Evolutionary conservation across 306 rosid species (phyloP).

Genomic region (Trifolium fragiferum): DNA sequence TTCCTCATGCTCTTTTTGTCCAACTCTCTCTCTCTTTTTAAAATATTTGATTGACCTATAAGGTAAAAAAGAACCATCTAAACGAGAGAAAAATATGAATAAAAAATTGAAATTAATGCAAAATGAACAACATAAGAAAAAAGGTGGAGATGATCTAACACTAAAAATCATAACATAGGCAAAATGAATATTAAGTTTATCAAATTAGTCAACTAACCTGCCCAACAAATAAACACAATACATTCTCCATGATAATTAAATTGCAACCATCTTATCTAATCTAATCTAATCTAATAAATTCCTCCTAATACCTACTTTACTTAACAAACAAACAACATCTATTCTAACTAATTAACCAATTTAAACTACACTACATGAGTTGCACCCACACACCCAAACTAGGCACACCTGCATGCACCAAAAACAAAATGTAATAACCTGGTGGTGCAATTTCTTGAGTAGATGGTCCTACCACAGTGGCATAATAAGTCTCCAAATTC

Average conservation of each 20-base stretch:
- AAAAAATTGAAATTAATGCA: no score
- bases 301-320: background rate
- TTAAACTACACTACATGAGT: constrained; percentile 38
- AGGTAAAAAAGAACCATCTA: no score
- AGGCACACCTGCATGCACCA: constrained; percentile 67
- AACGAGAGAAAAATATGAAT: no score
- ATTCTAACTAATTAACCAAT: background rate
- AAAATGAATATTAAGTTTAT: no score
- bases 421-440: constrained; percentile 67
- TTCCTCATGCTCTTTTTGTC: no score
- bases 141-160: no score
- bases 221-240: background rate
- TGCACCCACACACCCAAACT: constrained; percentile 72
- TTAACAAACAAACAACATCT: background rate
- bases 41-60: no score
- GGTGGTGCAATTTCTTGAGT: constrained; percentile 63
- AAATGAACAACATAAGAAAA: no score
- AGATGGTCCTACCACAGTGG: constrained; percentile 61
- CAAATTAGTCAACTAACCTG: no score
- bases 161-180: no score
- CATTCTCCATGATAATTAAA: background rate
- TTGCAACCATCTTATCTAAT: background rate
- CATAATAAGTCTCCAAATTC: constrained; percentile 35
- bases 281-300: background rate
- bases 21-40: no score